phyloP scores from a whole-genome alignment of 345 rosid genomes.

The Populus pruinosa region DNA sequence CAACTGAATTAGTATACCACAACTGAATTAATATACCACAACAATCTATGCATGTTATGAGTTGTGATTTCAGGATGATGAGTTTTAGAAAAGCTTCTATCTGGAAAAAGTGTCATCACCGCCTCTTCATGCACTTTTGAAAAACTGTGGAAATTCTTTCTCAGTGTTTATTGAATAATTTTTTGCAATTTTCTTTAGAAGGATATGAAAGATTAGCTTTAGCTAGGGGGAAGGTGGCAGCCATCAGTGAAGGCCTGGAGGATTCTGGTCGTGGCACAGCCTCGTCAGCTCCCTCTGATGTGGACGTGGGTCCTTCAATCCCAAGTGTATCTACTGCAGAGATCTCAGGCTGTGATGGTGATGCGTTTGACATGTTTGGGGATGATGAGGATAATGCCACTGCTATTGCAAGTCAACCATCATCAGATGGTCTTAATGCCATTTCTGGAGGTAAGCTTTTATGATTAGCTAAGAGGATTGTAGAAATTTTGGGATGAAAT shows the following conservation, averaged over 20 bases:
- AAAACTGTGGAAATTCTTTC: not conserved
- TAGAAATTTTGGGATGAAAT: not conserved
- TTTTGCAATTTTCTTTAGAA: conserved; percentile 42
- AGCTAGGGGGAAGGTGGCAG: conserved; percentile 44
- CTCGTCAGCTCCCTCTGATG: conserved; percentile 17
- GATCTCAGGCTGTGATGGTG: conserved; percentile 27
- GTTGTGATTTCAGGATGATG: not conserved
- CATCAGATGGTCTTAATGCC: conserved; percentile 23
- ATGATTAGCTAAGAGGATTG: not conserved
- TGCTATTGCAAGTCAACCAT: conserved; percentile 33
- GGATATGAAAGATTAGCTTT: conserved; percentile 72
- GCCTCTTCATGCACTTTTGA: not conserved
- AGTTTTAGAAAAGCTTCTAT: not conserved
- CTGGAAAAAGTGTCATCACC: not conserved
- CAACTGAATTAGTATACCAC: not conserved
- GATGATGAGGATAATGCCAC: conserved; percentile 59
- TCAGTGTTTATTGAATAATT: conserved; percentile 1
- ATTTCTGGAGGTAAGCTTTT: conserved; percentile 38
- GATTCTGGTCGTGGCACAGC: conserved; percentile 22
- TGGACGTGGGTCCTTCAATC: conserved; percentile 25
- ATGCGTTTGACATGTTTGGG: conserved; percentile 73
- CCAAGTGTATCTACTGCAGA: conserved; percentile 31
- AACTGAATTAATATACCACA: not conserved
- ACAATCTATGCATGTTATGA: not conserved
- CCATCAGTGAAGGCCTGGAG: conserved; percentile 12